Percentiles rank a stretch among this genome's conserved stretches.
Evolutionary conservation across 1,284 basidiomycete genomes (phyloP).

Genomic region (Peniophora sp.): DNA sequence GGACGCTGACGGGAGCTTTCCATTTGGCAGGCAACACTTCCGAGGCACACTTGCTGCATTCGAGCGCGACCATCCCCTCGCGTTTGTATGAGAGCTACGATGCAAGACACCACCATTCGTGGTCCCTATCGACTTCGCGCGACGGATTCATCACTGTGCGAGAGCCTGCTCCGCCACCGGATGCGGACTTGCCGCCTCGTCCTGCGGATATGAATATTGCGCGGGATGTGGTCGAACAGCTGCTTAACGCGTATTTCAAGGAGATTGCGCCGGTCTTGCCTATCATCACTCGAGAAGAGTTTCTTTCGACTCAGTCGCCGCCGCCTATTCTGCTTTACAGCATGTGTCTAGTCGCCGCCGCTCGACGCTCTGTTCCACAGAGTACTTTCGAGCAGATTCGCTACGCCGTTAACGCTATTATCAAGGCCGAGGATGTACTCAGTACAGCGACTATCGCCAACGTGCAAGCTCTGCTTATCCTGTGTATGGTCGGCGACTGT

Average conservation of each 20-base stretch:
- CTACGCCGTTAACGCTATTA: slow-evolving; percentile 76
- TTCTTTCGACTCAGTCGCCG: slow-evolving; percentile 67
- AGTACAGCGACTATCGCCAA: slow-evolving; percentile 83
- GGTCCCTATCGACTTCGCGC: slow-evolving; percentile 75
- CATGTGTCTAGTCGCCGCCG: slow-evolving; percentile 87
- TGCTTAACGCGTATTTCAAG: slow-evolving; percentile 88
- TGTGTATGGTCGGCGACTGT: slow-evolving; percentile 74
- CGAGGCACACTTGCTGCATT: slow-evolving; percentile 82
- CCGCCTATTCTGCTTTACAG: slow-evolving; percentile 83
- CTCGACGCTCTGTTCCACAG: slow-evolving; percentile 77
- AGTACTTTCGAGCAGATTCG: slow-evolving; percentile 80
- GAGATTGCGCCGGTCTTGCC: slow-evolving; percentile 83
- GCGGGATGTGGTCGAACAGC: slow-evolving; percentile 71
- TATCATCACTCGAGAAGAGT: slow-evolving; percentile 82
- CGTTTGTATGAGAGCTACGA: slow-evolving; percentile 85
- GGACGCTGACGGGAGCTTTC: slow-evolving; percentile 12
- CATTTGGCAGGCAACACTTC: slow-evolving; percentile 72
- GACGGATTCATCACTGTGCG: slow-evolving; percentile 87
- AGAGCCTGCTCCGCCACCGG: slow-evolving; percentile 38
- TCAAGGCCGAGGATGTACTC: slow-evolving; percentile 86
- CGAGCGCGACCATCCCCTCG: slow-evolving; percentile 77
- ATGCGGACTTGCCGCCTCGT: slow-evolving; percentile 48
- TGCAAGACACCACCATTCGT: slow-evolving; percentile 74
- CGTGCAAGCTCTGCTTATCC: slow-evolving; percentile 82
- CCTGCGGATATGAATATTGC: slow-evolving; percentile 64